Evolutionary conservation across 805 yeast genomes (phyloP).

Genomic region (Jamesozyma piceae): DNA sequence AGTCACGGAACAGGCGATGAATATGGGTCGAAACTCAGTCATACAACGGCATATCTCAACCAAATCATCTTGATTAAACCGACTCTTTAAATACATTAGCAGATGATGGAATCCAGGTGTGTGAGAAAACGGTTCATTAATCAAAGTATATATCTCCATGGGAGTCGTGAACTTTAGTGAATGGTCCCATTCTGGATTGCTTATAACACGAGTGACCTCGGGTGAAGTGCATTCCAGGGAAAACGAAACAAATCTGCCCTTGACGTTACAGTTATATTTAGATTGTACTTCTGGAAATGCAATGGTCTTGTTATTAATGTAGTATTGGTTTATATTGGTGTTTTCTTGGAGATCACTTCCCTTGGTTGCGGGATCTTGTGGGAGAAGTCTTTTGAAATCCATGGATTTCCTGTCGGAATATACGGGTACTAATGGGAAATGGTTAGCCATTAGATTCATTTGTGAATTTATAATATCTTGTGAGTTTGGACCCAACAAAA

Average conservation of each 20-base stretch:
- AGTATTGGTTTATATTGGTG: slow-evolving; percentile 50
- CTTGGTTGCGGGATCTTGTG: slow-evolving; percentile 10
- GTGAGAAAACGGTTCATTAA: slow-evolving; percentile 71
- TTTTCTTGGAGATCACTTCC: slow-evolving; percentile 8
- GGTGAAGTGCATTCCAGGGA: slow-evolving; percentile 22
- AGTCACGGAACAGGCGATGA: slow-evolving; percentile 84
- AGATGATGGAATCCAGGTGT: slow-evolving; percentile 85
- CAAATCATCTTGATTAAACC: slow-evolving; percentile 63
- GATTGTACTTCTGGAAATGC: slow-evolving; percentile 54
- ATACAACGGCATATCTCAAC: slow-evolving; percentile 78
- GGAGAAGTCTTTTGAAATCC: slow-evolving; percentile 17
- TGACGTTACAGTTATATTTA: neutral
- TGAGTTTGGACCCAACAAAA: slow-evolving; percentile 23
- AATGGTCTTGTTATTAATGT: slow-evolving; percentile 41
- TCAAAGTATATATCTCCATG: slow-evolving; percentile 68
- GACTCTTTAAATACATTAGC: slow-evolving; percentile 56
- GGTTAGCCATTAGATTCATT: slow-evolving; percentile 22
- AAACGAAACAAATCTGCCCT: slow-evolving; percentile 12
- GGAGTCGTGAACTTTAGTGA: slow-evolving; percentile 47
- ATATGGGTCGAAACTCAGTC: slow-evolving; percentile 86
- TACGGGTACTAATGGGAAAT: slow-evolving; percentile 27
- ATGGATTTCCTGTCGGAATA: slow-evolving; percentile 10
- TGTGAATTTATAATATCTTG: slow-evolving; percentile 19
- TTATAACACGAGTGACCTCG: slow-evolving; percentile 11
- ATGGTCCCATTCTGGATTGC: slow-evolving; percentile 27